phyloP scores from a whole-genome alignment of 2,329 filamentous ascomycete genomes.

The Colletotrichum noveboracense region DNA sequence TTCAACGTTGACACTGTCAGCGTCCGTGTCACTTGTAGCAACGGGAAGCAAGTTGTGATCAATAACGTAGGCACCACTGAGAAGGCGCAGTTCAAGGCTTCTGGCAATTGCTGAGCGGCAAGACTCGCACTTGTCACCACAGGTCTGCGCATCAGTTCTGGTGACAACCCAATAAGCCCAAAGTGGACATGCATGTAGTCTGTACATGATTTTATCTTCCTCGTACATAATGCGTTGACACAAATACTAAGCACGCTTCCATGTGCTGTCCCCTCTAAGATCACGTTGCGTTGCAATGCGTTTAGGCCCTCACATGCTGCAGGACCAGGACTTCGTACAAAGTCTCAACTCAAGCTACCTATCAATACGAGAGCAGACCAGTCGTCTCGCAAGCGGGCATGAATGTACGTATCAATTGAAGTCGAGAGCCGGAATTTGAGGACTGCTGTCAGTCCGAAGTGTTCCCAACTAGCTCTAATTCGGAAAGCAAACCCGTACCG shows the following conservation, averaged over 20 bases:
- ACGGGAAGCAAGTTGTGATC: conserved; percentile 24
- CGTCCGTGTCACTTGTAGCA: conserved; percentile 23
- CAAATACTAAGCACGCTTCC: neutral
- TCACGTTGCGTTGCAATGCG: neutral
- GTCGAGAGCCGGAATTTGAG: neutral
- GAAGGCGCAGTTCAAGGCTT: conserved; percentile 8
- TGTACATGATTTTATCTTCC: neutral
- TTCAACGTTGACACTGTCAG: conserved; percentile 23
- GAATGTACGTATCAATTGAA: neutral
- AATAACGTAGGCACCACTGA: conserved; percentile 19
- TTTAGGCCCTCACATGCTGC: neutral
- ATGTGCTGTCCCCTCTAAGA: neutral
- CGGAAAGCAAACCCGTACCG: neutral
- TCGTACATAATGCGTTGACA: neutral
- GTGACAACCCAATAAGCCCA: neutral
- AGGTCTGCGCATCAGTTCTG: neutral
- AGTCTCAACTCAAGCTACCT: neutral
- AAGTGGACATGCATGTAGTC: neutral
- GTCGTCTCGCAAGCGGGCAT: neutral
- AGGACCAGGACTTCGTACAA: neutral
- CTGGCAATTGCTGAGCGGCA: neutral
- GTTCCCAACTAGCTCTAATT: neutral
- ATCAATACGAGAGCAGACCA: neutral
- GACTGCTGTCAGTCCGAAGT: neutral
- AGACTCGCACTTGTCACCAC: neutral